Evolutionary conservation across 129 eudicot species (phyloP), one percentile per base, ranked within the genome.

Genomic region (Artemisia argyi): DNA sequence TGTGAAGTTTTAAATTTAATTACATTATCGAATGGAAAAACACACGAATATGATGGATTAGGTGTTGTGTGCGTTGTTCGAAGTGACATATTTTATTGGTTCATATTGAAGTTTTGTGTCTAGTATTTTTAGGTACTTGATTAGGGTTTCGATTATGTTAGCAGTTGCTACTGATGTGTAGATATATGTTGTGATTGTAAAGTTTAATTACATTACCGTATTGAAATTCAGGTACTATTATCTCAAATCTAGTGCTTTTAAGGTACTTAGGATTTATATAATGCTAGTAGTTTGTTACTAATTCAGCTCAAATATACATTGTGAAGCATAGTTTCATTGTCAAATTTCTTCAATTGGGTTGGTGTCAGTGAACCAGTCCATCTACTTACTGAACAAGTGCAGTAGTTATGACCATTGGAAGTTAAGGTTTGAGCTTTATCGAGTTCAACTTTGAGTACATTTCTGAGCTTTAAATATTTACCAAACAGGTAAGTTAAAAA

Each of bases 71-170:
- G 35, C 13, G 9, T 39, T 52, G 20, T 53, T 32, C 2, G 11
- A 22, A 39, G 11, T 39, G 46, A 39, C 2, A 11, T 39, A 39
- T 51, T 49, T 6, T 49, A 1, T 26, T 16, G 62, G 52, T 16
- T 4, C 6, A 4, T 10, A 39, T 39, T 39, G 11, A 39, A 39
- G 30, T 69, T 24, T 15, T 15, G n/a, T 18, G 18, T 65, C 4
- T 42, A 51, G 69, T 64, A 64, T 28, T 56, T 15, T 56, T 64
- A 64, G 13, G 69, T 39, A 39, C 46, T 39, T 39, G 46, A 39
- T 39, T 39, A 39, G 10, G 46, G 46, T 39, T 39, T 39, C 46
- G 46, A 39, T 39, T 39, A 6, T 7, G 46, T 39, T 39, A 1
- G 10, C 46, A 7, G 46, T 39, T 39, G 46, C 46, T 6, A 39